Base-by-base conservation (phyloP, 2,329 filamentous ascomycete genomes). In the Cladosporium sp. region DNA sequence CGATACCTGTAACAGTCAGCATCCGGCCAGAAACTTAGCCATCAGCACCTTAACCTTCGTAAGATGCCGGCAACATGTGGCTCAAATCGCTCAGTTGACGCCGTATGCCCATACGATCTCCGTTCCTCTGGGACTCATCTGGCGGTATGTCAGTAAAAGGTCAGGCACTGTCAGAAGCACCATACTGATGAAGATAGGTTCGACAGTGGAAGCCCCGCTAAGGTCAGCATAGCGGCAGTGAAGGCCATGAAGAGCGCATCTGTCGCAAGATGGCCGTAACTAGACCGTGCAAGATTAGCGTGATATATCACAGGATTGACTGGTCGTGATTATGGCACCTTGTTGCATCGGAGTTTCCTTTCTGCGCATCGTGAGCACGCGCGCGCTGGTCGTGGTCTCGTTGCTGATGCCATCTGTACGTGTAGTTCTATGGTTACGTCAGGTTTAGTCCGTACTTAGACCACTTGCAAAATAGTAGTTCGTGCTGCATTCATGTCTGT, bases 261-360 rank as follows among this genome's bases (percentile, higher is more conserved):
- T 59, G 20, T 60, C 60, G 60, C 63, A 65, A 25, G 51, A 55
- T 20, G 63, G 63, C 50, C 63, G 56, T 36, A 50, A 51, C 62
- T 64, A 52, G 5, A 30, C 9, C 5, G n/a, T 9, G 5, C 36
- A 20, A 38, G 42, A 40, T 58, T 36, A 42, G 45, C 36, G 45
- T 19, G 4, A 20, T 17, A 15, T 25, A 20, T n/a, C 30, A 20
- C 14, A 15, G 20, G 25, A 45, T 15, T 36, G 6, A 11, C 9
- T 12, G n/a, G 34, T 15, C 30, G n/a, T 28, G n/a, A n/a, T 15
- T 9, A n/a, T 20, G 38, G 36, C 37, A 60, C 61, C 59, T 63
- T 63, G 51, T 63, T 60, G 49, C 62, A 65, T 1, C 64, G 62
- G 3, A 65, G 62, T 52, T 65, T 65, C 40, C 60, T 59, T 22